These are phyloP conservation scores for Dictyostelium brefeldianum DNA, from an alignment of 78 protist species.

Conservation along the genomic window DNA sequence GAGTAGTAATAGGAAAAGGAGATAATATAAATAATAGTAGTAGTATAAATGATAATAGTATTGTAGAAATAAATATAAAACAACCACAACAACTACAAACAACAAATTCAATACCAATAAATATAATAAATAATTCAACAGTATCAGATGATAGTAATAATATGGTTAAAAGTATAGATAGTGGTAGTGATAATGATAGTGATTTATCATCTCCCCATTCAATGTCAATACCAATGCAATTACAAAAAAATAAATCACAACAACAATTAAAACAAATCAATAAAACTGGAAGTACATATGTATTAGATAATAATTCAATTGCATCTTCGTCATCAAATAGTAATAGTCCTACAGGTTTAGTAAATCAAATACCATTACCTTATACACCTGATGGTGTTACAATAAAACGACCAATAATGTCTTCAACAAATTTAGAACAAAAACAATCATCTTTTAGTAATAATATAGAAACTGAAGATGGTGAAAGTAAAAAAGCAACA, in stretches of 20 bases:
- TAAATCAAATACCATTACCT: neutral
- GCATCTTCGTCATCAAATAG: constrained; percentile 15
- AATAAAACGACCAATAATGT: constrained; percentile 23
- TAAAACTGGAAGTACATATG: neutral
- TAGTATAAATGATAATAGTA: no score
- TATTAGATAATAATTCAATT: constrained; percentile 3
- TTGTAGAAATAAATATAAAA: no score
- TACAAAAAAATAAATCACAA: neutral
- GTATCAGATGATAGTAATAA: no score
- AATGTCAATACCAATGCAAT: constrained; percentile 2
- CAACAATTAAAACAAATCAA: no score
- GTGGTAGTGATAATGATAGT: neutral
- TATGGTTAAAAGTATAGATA: no score
- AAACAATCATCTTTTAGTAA: neutral
- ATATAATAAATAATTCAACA: no score
- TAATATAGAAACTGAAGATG: constrained; percentile 3
- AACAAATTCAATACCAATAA: no score
- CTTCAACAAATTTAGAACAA: constrained; percentile 8
- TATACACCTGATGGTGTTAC: constrained; percentile 6
- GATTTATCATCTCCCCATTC: neutral
- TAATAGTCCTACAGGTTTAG: constrained; percentile 4
- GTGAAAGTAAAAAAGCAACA: neutral
- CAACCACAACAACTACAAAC: no score
- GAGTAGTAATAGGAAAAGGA: no score
- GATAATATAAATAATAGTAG: no score